phyloP scores from a whole-genome alignment of 2,329 filamentous ascomycete species.

The Microsporum audouinii region DNA sequence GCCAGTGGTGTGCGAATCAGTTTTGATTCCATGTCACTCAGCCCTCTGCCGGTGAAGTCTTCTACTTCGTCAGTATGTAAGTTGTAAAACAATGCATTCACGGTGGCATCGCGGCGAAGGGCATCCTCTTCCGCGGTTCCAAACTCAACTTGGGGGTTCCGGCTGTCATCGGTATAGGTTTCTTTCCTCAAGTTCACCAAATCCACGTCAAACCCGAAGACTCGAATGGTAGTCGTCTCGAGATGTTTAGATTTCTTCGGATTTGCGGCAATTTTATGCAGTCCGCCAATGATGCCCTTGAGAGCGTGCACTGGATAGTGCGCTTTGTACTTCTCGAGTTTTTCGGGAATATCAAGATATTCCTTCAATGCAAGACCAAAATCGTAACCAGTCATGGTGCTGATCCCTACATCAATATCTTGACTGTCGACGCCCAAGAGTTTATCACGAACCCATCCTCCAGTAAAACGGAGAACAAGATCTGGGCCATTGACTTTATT shows the following conservation, averaged over 20 bases:
- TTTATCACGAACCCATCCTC: constrained; percentile 42
- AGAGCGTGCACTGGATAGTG: constrained; percentile 36
- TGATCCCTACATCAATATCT: constrained; percentile 41
- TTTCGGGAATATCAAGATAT: constrained; percentile 31
- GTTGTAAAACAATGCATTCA: constrained; percentile 96
- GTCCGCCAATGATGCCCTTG: constrained; percentile 50
- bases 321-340: constrained; percentile 34
- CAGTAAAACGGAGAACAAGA: constrained; percentile 37
- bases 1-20: constrained; percentile 77
- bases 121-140: constrained; percentile 87
- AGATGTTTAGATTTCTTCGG: constrained; percentile 95
- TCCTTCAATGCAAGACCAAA: constrained; percentile 36
- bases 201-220: constrained; percentile 81
- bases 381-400: constrained; percentile 39
- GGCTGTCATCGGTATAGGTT: constrained; percentile 75
- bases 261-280: constrained; percentile 84
- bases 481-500: constrained; percentile 30
- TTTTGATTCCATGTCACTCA: constrained; percentile 59
- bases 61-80: constrained; percentile 67
- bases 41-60: constrained; percentile 66
- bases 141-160: constrained; percentile 87
- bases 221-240: constrained; percentile 75
- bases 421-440: constrained; percentile 36
- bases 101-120: constrained; percentile 74
- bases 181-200: constrained; percentile 91